Evolutionary conservation across 768 basidiomycete species (phyloP), one percentile per base, ranked within the genome.

Genomic region (Phaeolepiota aurea): DNA sequence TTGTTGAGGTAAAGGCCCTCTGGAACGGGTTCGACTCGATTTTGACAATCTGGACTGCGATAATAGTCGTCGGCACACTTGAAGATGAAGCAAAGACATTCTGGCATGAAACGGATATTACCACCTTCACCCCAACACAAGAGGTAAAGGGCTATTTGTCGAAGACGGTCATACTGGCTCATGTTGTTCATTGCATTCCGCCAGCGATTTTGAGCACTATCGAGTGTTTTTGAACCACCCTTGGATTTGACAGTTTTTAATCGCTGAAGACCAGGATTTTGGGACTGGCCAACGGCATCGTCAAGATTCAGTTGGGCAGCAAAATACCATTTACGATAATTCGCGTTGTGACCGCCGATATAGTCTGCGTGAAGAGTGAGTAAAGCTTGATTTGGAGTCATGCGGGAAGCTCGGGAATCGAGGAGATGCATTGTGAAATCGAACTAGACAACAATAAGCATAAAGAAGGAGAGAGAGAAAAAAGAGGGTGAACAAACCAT

Each of bases 31-130:
- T 99, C 96, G 19, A 88, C 63, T 48, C 82, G 71, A 64, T 89
- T 94, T 65, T 99, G 96, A 57, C 96, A 99, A 58, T 98, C 96
- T 19, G 94, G 83, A 44, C 88, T 91, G 44, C 96, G 87, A 62
- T 99, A 99, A 59, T 98, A 98, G 66, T 99, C 96, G 62, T 99
- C 96, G 43, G 96, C 96, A 55, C 96, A 99, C 65, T 99, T 99
- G 82, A 98, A 98, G 56, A 99, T 94, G 76, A 98, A 99, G 71
- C 94, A 97, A 35, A 99, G 66, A 52, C 87, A 89, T 57, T 99
- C 96, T 9, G 96, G 93, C 15, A 90, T 84, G 64, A 98, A 98
- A 46, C 96, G 84, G 37, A 99, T 87, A 55, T 98, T 96, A 40
- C 91, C 93, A 0, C 83, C 96, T 64, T 99, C 96, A 41, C 93